These are phyloP conservation scores for Phytophthora lateralis DNA, from an alignment of 352 stramenopile genomes.

Conservation along the genomic window DNA sequence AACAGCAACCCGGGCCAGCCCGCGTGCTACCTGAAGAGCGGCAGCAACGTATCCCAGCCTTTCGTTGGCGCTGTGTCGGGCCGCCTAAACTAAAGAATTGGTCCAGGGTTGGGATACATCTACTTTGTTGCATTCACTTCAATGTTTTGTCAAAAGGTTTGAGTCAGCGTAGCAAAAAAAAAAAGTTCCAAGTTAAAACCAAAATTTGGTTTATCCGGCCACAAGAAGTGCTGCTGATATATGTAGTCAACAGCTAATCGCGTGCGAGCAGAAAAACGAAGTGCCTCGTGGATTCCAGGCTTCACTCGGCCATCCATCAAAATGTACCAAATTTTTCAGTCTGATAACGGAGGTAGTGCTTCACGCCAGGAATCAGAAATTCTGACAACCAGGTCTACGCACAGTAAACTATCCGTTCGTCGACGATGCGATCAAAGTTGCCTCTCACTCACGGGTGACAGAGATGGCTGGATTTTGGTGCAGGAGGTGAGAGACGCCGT, in stretches of 20 bases:
- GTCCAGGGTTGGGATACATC: background rate
- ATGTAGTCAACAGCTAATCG: no score
- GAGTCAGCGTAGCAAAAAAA: no score
- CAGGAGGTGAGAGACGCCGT: background rate
- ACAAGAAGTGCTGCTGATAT: no score
- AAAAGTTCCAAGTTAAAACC: no score
- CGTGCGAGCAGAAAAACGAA: constrained; percentile 1
- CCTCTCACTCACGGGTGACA: background rate
- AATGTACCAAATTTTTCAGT: background rate
- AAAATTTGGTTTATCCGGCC: background rate
- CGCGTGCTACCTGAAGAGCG: constrained; percentile 38
- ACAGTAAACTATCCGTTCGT: no score
- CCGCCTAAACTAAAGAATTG: background rate
- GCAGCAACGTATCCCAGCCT: constrained; percentile 4
- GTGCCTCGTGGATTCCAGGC: background rate
- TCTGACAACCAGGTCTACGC: background rate
- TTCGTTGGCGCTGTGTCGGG: constrained; percentile 14
- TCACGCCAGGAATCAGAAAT: background rate
- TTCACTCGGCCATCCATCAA: background rate
- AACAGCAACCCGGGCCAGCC: constrained; percentile 31
- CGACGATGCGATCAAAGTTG: no score
- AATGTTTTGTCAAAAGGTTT: background rate
- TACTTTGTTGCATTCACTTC: background rate
- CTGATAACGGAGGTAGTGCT: background rate
- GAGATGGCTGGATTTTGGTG: background rate